Evolutionary conservation across 148 eudicot genomes (phyloP), one percentile per base, ranked within the genome.

Genomic region (Salicornia ramosissima): DNA sequence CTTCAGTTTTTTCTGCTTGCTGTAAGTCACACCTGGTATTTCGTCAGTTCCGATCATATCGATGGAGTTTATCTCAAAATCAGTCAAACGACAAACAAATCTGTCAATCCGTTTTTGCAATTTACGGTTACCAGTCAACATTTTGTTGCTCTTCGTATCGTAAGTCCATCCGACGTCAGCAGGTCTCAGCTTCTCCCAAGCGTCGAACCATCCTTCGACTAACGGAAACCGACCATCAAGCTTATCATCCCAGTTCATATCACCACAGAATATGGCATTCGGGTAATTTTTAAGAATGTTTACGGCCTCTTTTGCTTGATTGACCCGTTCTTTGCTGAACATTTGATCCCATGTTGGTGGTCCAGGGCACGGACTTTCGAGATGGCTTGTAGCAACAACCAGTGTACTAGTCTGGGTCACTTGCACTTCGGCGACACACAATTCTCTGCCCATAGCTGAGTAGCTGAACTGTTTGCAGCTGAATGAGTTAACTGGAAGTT

Each of bases 231-330:
- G 73, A 2, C 99, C 97, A 39, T 90, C 97, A 67, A 76, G 70
- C 52, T 90, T 88, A 74, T 90, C 99, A 31, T 84, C 89, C 99
- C 99, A 94, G 73, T 94, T 94, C 99, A 90, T 90, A 74, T 90
- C 97, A 30, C 99, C 99, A 55, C 97, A 89, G 64, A 90, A 94
- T 3, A 94, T 78, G 50, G 75, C 90, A 34, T 94, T 94, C 1
- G 68, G 83, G 21, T 82, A 65, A 22, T 71, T 60, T 33, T 80
- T 70, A 15, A 94, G 93, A 39, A 68, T 22, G n/a, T 47, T 75
- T 25, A 94, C 19, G 33, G 97, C 87, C 59, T 90, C 89, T 29
- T 83, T 82, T 19, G 93, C 97, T 61, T 94, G 99, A n/a, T 54
- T 67, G 15, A 94, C 97, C 5, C 99, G 88, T 75, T 94, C 97